Evolutionary conservation across 805 yeast species (phyloP), one percentile per base, ranked within the genome.

Genomic region (Isabelozyma heimii): DNA sequence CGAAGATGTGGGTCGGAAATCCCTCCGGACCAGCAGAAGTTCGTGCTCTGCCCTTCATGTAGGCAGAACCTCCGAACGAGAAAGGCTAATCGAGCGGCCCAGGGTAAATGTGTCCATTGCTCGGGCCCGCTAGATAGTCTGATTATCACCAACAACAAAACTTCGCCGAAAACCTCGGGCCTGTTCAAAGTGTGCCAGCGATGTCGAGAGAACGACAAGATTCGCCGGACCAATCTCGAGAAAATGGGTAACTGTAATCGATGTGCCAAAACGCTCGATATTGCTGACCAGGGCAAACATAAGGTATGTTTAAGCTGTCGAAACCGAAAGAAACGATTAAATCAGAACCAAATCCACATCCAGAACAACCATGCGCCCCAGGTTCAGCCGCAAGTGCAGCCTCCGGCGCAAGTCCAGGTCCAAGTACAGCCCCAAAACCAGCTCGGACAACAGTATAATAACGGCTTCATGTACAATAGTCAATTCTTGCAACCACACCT

Each of bases 61-160:
- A 70, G 89, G 40, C 73, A 70, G 54, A 75, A 77, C 38, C 66
- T 84, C 30, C 68, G 89, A 52, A 67, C 76, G 2, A 67, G 82
- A 43, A 84, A 84, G 57, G 81, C 82, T 0, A 75, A 72, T 46
- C 68, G 89, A 39, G 85, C 81, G 5, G 81, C 82, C 10, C 77
- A 75, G 53, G 89, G 89, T 0, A 77, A 77, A 56, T 84, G 89
- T 66, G 86, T 84, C 13, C 89, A 84, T 58, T 84, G 89, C 52
- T 72, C 83, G 1, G 87, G 87, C 2, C 82, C 84, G 7, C 61
- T 74, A 6, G 75, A 72, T 47, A 69, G 76, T 1, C 67, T 71
- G 47, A 69, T 72, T 27, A 63, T 70, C 28, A 60, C 67, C 13
- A 65, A 61, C 24, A 69, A 65, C 28, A 60, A 55, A 9, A 38